phyloP scores from a whole-genome alignment of 2,329 filamentous ascomycete species.

The Botryosphaeria agaves region DNA sequence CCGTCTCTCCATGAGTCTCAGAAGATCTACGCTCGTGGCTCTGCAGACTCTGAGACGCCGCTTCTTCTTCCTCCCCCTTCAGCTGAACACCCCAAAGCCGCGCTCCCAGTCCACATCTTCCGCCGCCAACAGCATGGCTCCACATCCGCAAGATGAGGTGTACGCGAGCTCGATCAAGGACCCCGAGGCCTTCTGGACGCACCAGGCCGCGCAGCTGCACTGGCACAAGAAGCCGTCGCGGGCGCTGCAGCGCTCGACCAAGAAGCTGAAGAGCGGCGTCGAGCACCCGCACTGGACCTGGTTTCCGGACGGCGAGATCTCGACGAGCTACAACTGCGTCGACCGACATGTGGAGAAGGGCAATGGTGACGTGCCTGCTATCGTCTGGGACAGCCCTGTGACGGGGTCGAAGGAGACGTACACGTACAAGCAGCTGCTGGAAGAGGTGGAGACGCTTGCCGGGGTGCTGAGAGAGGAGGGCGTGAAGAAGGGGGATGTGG shows the following conservation, averaged over 20 bases:
- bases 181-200: slow-evolving; percentile 57
- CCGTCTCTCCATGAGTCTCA: no score
- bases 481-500: slow-evolving; percentile 67
- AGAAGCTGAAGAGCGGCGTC: slow-evolving; percentile 43
- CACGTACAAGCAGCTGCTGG: slow-evolving; percentile 58
- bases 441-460: slow-evolving; percentile 67
- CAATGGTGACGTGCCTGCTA: slow-evolving; percentile 54
- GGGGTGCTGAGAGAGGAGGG: slow-evolving; percentile 70
- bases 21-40: no score
- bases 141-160: slow-evolving; percentile 26
- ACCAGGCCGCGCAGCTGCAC: slow-evolving; percentile 55
- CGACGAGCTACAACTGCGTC: slow-evolving; percentile 80
- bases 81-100: no score
- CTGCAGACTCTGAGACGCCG: no score
- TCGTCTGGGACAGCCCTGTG: slow-evolving; percentile 80
- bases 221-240: slow-evolving; percentile 64
- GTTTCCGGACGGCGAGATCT: slow-evolving; percentile 81
- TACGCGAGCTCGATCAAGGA: slow-evolving; percentile 42
- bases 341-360: slow-evolving; percentile 75
- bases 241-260: slow-evolving; percentile 42
- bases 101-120: no score
- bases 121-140: no score
- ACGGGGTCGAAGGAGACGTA: slow-evolving; percentile 52
- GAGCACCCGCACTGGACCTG: slow-evolving; percentile 68
- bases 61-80: no score